Conservation (phyloP, 495 filamentous ascomycete species). For the Margaritispora aquatica region DNA sequence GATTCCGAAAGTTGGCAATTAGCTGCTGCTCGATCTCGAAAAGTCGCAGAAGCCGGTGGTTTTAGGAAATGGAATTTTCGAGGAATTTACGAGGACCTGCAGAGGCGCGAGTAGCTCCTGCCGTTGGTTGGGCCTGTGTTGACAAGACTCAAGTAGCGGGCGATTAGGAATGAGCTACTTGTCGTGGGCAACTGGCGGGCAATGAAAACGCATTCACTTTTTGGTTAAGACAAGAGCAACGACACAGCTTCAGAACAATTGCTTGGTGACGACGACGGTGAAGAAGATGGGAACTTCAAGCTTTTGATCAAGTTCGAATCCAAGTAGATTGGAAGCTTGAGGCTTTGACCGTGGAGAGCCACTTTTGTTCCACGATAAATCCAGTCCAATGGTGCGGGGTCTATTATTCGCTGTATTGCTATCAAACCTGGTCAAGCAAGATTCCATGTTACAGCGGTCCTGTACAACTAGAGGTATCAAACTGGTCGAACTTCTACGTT, state of each 20-base stretch:
- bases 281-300: not conserved
- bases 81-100: conserved; percentile 10
- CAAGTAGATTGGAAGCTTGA: not conserved
- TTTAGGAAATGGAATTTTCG: not conserved
- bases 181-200: not conserved
- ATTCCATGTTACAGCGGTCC: not conserved
- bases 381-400: not conserved
- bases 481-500: not conserved
- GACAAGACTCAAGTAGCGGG: not conserved
- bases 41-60: not conserved
- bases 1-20: not conserved
- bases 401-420: no score
- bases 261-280: not conserved
- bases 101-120: conserved; percentile 4
- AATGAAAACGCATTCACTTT: not conserved
- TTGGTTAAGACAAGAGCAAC: no score
- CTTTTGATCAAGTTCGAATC: not conserved
- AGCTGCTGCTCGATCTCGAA: conserved; percentile 8
- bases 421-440: not conserved
- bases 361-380: not conserved
- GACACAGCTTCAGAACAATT: not conserved
- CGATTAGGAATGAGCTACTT: not conserved
- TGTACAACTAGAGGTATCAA: no score
- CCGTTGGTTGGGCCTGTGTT: not conserved
- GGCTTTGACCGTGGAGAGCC: not conserved